Percentiles rank a stretch among this genome's conserved stretches.
Conservation (phyloP, 2,329 filamentous ascomycete genomes). For the Colletotrichum godetiae region DNA sequence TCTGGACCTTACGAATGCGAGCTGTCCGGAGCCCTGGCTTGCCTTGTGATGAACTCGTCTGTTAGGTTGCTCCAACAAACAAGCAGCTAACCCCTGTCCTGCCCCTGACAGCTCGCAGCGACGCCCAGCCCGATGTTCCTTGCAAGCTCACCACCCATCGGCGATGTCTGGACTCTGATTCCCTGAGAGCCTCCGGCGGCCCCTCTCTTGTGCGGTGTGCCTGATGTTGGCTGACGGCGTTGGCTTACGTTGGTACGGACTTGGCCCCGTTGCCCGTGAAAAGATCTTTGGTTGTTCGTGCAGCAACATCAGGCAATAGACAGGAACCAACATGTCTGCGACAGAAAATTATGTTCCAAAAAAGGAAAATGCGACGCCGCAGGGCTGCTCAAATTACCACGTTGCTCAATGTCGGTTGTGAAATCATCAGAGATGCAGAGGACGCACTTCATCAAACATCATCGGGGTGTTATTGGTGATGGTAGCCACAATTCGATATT, state of each 20-base stretch:
- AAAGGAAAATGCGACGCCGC: too few relatives aligned
- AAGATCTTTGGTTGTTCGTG: slow-evolving; percentile 3
- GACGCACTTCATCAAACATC: background rate
- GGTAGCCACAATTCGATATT: slow-evolving; percentile 5
- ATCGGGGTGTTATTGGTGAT: background rate
- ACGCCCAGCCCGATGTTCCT: background rate
- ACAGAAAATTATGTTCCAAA: background rate
- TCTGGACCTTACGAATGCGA: slow-evolving; percentile 6
- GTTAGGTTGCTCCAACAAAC: slow-evolving; percentile 32
- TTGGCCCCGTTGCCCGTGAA: background rate
- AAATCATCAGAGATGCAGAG: background rate
- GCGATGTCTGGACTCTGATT: background rate
- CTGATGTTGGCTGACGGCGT: background rate
- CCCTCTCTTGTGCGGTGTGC: background rate
- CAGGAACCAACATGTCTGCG: background rate
- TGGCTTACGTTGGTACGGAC: background rate
- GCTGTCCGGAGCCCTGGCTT: background rate
- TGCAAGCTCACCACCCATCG: background rate
- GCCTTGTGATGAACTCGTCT: background rate
- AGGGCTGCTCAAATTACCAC: background rate
- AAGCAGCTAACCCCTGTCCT: slow-evolving; percentile 20
- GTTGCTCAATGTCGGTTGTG: background rate
- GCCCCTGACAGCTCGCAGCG: slow-evolving; percentile 17
- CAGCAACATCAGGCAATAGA: background rate
- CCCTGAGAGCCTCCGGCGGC: background rate